Evolutionary conservation across 2,329 filamentous ascomycete species (phyloP).

Genomic region (Fusarium sulawesiense): DNA sequence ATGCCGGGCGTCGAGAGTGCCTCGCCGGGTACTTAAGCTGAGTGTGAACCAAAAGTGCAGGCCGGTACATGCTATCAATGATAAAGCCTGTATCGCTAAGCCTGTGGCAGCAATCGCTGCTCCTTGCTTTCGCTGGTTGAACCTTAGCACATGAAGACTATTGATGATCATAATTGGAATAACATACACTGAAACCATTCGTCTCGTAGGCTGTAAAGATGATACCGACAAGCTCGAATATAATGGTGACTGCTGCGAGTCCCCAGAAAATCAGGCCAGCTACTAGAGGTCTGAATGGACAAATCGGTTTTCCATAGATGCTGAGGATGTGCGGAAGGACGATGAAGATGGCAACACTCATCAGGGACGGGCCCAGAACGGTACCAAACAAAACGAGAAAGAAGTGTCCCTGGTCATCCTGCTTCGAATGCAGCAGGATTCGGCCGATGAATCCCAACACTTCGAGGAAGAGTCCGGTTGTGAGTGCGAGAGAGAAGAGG

Average conservation of each 20-base stretch:
- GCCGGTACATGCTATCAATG: conserved; percentile 54
- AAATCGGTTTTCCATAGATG: conserved; percentile 59
- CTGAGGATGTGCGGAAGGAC: conserved; percentile 60
- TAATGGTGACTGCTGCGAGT: conserved; percentile 50
- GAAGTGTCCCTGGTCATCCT: conserved; percentile 53
- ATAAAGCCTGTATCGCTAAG: conserved; percentile 57
- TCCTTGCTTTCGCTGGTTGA: conserved; percentile 49
- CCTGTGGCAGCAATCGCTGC: conserved; percentile 57
- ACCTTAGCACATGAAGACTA: conserved; percentile 24
- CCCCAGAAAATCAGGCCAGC: conserved; percentile 51
- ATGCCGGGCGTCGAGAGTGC: conserved; percentile 54
- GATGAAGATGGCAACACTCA: conserved; percentile 58
- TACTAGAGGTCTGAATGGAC: conserved; percentile 51
- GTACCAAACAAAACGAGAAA: conserved; percentile 60
- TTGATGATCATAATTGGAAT: neutral
- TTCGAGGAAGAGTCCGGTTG: conserved; percentile 57
- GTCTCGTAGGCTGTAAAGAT: conserved; percentile 54
- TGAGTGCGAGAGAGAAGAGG: conserved; percentile 55
- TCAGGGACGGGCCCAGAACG: conserved; percentile 59
- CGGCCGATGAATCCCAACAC: conserved; percentile 60
- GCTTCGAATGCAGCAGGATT: conserved; percentile 54
- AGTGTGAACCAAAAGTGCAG: conserved; percentile 57
- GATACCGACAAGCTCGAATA: conserved; percentile 56
- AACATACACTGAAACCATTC: conserved; percentile 52
- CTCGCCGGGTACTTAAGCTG: conserved; percentile 52